phyloP scores from a whole-genome alignment of 495 filamentous ascomycete species.

The Lepidopterella palustris region DNA sequence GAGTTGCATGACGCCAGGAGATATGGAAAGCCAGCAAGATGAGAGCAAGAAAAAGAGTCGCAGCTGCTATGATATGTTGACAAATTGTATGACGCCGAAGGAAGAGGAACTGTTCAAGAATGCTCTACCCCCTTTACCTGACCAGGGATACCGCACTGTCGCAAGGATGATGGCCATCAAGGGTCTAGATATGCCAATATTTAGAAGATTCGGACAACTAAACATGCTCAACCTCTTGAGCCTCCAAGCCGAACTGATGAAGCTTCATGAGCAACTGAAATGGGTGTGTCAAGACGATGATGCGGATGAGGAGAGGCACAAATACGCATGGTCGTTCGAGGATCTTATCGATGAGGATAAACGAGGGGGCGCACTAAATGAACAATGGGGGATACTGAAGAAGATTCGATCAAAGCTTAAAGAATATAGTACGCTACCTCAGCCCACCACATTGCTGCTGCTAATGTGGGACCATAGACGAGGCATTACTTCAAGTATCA shows the following conservation, averaged over 20 bases:
- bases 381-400: neutral
- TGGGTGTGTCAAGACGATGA: neutral
- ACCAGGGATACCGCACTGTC: neutral
- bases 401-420: neutral
- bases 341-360: neutral
- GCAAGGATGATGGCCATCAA: neutral
- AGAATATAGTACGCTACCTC: neutral
- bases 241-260: neutral
- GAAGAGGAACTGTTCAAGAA: no score
- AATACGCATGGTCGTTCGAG: neutral
- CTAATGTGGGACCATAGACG: no score
- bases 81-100: no score
- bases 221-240: neutral
- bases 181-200: neutral
- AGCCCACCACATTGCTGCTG: no score
- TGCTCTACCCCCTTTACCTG: no score
- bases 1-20: no score
- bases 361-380: neutral
- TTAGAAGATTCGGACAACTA: neutral
- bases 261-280: neutral
- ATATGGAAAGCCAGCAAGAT: no score
- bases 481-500: no score
- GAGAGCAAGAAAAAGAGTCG: no score
- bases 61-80: no score
- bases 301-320: neutral